phyloP scores from a whole-genome alignment of 768 basidiomycete species.

The Mycena galericulata region DNA sequence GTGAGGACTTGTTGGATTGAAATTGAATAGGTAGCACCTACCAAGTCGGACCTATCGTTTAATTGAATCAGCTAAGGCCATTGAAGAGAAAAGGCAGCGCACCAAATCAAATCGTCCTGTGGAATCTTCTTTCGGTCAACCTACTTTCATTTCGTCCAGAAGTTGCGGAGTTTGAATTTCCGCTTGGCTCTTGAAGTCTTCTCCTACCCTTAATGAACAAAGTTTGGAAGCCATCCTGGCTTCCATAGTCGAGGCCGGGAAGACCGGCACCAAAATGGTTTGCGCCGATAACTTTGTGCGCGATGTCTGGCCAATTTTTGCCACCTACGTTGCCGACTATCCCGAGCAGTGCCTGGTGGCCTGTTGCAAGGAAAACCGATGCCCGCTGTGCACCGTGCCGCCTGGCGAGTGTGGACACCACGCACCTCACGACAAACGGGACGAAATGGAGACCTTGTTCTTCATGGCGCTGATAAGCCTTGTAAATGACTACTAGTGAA shows the following conservation, averaged over 20 bases:
- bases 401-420: conserved; percentile 33
- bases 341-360: not conserved
- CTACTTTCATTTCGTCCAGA: too few species aligned
- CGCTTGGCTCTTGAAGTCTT: too few species aligned
- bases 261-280: not conserved
- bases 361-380: not conserved
- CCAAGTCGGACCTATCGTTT: too few species aligned
- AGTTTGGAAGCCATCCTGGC: conserved; percentile 41
- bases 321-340: conserved; percentile 23
- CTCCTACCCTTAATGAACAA: too few species aligned
- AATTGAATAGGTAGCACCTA: too few species aligned
- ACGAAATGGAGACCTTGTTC: not conserved
- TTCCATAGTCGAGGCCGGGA: conserved; percentile 31
- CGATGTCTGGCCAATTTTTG: conserved; percentile 21
- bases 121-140: too few species aligned
- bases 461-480: not conserved
- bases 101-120: too few species aligned
- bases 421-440: not conserved
- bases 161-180: too few species aligned
- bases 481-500: too few species aligned
- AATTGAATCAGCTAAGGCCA: too few species aligned
- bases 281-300: conserved; percentile 3
- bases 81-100: too few species aligned
- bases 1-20: too few species aligned
- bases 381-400: not conserved